Conservation (phyloP, 495 filamentous ascomycete species). For the Penicillium cosmopolitanum region DNA sequence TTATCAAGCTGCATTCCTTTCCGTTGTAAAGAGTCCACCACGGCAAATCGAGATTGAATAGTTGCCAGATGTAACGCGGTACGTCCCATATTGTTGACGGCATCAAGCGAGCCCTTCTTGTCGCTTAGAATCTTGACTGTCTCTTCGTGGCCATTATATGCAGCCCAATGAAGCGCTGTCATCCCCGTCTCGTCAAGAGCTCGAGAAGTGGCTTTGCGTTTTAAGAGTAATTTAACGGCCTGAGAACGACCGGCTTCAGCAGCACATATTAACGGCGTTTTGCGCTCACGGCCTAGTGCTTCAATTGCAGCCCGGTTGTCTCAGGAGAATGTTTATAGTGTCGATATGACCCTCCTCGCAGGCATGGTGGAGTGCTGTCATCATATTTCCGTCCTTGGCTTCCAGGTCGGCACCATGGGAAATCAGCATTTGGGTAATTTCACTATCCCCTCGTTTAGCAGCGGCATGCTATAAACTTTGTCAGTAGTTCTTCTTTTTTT, state of each 20-base stretch:
- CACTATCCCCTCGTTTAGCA: slow-evolving; percentile 38
- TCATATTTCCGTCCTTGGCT: slow-evolving; percentile 44
- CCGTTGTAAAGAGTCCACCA: slow-evolving; percentile 42
- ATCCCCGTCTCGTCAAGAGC: slow-evolving; percentile 41
- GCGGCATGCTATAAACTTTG: slow-evolving; percentile 31
- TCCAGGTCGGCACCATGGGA: slow-evolving; percentile 43
- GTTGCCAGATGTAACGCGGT: slow-evolving; percentile 49
- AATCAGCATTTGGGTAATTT: slow-evolving; percentile 39
- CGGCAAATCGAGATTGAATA: slow-evolving; percentile 43
- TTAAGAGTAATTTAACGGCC: slow-evolving; percentile 39
- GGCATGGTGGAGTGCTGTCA: slow-evolving; percentile 48
- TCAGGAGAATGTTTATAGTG: slow-evolving; percentile 38
- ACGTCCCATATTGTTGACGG: slow-evolving; percentile 35
- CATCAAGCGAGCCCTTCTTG: slow-evolving; percentile 32
- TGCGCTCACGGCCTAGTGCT: slow-evolving; percentile 33
- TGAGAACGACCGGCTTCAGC: slow-evolving; percentile 36
- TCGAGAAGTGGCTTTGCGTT: slow-evolving; percentile 37
- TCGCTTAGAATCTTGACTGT: slow-evolving; percentile 40
- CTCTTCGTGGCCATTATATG: slow-evolving; percentile 47
- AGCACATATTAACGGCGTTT: slow-evolving; percentile 48
- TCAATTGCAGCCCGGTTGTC: slow-evolving; percentile 43
- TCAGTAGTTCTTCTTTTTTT: not conserved
- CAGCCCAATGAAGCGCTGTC: slow-evolving; percentile 52
- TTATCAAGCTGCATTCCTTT: slow-evolving; percentile 30
- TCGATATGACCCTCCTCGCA: slow-evolving; percentile 38